phyloP scores from a whole-genome alignment of 1,284 basidiomycete species.

The Pseudozyma pruni region DNA sequence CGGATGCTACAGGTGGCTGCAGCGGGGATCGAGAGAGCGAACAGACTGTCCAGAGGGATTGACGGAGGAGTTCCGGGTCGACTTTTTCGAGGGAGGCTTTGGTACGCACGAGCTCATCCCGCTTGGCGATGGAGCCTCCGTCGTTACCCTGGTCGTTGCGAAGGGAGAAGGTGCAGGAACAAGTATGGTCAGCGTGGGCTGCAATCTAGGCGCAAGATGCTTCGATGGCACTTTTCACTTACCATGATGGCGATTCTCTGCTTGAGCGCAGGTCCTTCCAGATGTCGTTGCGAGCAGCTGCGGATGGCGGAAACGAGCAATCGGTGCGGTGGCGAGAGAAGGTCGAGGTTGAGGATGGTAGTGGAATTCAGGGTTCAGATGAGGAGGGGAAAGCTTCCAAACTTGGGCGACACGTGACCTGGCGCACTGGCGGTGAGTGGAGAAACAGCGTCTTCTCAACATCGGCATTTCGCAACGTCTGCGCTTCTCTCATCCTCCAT shows the following conservation, averaged over 20 bases:
- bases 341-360: not conserved
- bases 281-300: too few relatives aligned
- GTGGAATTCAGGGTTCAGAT: constrained; percentile 10
- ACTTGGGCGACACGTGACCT: constrained; percentile 25
- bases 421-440: constrained; percentile 20
- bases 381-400: constrained; percentile 7
- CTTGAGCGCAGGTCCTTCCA: too few relatives aligned
- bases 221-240: not conserved
- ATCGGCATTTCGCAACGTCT: constrained; percentile 1
- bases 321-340: too few relatives aligned
- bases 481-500: not conserved
- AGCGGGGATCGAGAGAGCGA: constrained; percentile 54
- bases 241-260: not conserved
- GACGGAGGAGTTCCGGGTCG: constrained; percentile 51
- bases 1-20: constrained; percentile 53
- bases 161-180: not conserved
- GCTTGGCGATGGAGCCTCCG: constrained; percentile 63
- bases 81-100: constrained; percentile 35
- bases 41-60: constrained; percentile 60
- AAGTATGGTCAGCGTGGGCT: not conserved
- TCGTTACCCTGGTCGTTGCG: constrained; percentile 56
- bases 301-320: too few relatives aligned
- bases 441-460: constrained; percentile 12
- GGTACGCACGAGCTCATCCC: constrained; percentile 62
- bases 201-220: constrained; percentile 2